These are phyloP conservation scores for Stentor roeselii DNA, from an alignment of 73 alveolate genomes.

Conservation along the genomic window DNA sequence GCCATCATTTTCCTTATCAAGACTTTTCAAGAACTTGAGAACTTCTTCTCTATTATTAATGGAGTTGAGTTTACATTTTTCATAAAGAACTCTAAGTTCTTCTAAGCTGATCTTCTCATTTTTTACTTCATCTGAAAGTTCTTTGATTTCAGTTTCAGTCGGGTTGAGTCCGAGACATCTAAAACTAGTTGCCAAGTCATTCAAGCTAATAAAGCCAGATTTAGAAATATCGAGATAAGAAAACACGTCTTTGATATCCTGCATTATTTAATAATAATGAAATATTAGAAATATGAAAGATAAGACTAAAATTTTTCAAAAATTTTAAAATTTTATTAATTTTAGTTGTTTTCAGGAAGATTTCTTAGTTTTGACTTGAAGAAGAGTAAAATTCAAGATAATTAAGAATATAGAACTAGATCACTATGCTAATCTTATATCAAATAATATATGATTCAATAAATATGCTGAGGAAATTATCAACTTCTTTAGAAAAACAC, in stretches of 20 bases:
- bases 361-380: too few relatives aligned
- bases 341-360: too few relatives aligned
- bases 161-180: neutral
- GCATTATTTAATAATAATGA: too few relatives aligned
- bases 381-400: too few relatives aligned
- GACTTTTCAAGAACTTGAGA: neutral
- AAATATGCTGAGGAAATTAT: too few relatives aligned
- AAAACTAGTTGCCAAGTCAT: neutral
- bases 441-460: too few relatives aligned
- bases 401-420: too few relatives aligned
- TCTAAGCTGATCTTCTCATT: neutral
- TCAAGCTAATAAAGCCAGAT: neutral
- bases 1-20: constrained; percentile 16
- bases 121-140: neutral
- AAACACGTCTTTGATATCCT: neutral
- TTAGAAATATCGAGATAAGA: neutral
- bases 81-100: neutral
- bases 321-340: too few relatives aligned
- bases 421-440: too few relatives aligned
- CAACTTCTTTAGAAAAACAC: too few relatives aligned
- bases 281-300: too few relatives aligned
- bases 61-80: neutral
- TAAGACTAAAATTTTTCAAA: too few relatives aligned
- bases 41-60: constrained; percentile 11
- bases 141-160: neutral